Evolutionary conservation across 2,329 filamentous ascomycete species (phyloP).

Genomic region (Fusarium udum): DNA sequence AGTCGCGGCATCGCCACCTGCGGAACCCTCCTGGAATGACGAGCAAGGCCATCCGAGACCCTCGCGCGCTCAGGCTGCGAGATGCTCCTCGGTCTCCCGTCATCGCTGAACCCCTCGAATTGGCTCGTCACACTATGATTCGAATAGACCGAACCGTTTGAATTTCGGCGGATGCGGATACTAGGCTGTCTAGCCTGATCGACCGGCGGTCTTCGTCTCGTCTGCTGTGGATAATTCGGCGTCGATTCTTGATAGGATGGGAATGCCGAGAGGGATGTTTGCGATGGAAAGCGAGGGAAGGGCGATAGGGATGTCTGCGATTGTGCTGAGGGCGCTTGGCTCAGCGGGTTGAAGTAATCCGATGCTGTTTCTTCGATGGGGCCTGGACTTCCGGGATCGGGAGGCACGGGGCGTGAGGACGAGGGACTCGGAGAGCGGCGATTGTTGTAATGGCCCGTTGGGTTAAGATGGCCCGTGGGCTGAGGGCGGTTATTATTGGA

Average conservation of each 20-base stretch:
- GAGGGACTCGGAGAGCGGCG: conserved; percentile 34
- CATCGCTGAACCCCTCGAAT: conserved; percentile 17
- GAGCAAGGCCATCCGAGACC: conserved; percentile 33
- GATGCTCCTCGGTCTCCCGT: conserved; percentile 47
- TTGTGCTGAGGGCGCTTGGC: conserved; percentile 32
- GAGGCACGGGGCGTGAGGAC: conserved; percentile 8
- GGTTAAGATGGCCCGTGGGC: conserved; percentile 32
- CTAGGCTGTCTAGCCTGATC: conserved; percentile 38
- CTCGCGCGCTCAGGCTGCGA: conserved; percentile 48
- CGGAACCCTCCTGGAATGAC: conserved; percentile 46
- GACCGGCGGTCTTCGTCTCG: conserved; percentile 22
- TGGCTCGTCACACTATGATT: conserved; percentile 7
- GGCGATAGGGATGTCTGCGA: conserved; percentile 34
- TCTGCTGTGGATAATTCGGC: background rate
- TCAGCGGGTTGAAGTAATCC: conserved; percentile 41
- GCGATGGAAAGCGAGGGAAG: conserved; percentile 21
- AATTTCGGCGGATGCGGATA: conserved; percentile 40
- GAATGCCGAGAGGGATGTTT: conserved; percentile 26
- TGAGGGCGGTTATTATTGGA: conserved; percentile 27
- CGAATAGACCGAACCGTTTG: conserved; percentile 37
- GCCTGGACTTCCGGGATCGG: conserved; percentile 30
- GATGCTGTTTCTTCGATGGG: conserved; percentile 35
- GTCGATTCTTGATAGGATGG: conserved; percentile 9
- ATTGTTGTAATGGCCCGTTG: background rate
- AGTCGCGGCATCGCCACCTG: conserved; percentile 51